Evolutionary conservation across 345 rosid genomes (phyloP).

Genomic region (Lagerstroemia speciosa): DNA sequence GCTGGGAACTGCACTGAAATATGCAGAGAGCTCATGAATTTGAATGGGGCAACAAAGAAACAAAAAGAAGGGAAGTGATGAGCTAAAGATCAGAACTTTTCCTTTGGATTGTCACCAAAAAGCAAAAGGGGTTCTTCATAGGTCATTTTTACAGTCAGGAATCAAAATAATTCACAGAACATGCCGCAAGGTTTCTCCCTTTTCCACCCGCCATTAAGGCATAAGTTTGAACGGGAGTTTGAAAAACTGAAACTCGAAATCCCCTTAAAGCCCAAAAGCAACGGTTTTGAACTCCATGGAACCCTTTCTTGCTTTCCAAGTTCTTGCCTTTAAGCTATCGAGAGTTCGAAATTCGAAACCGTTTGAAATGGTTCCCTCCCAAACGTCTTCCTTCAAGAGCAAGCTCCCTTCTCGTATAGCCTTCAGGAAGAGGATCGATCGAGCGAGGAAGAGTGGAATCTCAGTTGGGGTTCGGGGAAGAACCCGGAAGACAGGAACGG

Average conservation of each 20-base stretch:
- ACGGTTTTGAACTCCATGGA: constrained; percentile 22
- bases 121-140: constrained; percentile 33
- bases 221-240: constrained; percentile 14
- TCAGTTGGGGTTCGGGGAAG: neutral
- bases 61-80: constrained; percentile 10
- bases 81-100: constrained; percentile 16
- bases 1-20: too few relatives aligned
- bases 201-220: neutral
- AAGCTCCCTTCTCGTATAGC: neutral
- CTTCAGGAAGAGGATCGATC: neutral
- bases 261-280: constrained; percentile 21
- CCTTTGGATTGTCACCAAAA: constrained; percentile 31
- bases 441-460: neutral
- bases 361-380: constrained; percentile 43
- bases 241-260: constrained; percentile 18
- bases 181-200: constrained; percentile 1
- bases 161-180: constrained; percentile 20
- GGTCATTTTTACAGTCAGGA: constrained; percentile 34
- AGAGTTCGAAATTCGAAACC: constrained; percentile 4
- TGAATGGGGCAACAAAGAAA: neutral
- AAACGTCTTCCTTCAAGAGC: constrained; percentile 5
- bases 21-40: neutral
- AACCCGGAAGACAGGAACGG: neutral
- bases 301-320: neutral
- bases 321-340: neutral